phyloP scores from a whole-genome alignment of 306 rosid species.

The apple (Malus domestica) region ASM211411v1 NC_041799.1:3331001-3331500 shows the following conservation, averaged over 20 bases:
- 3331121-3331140: constrained; percentile 91
- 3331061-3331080: constrained; percentile 80
- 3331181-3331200: not conserved
- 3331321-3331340: not conserved
- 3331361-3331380: not conserved
- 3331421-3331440: not conserved
- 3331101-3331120: constrained; percentile 91
- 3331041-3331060: constrained; percentile 79
- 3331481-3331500: not conserved
- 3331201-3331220: not conserved
- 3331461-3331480: not conserved
- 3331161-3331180: constrained; percentile 14
- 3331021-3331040: constrained; percentile 60
- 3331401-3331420: not conserved
- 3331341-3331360: not conserved
- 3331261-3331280: too few species aligned
- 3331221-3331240: not conserved
- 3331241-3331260: not conserved
- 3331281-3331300: too few species aligned
- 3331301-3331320: not conserved
- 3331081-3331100: constrained; percentile 81
- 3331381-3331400: not conserved
- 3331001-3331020: constrained; percentile 77
- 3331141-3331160: constrained; percentile 84
- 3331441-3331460: not conserved